A percentile compares a stretch with the other conserved stretches of the same genome.
Evolutionary conservation across 2,329 filamentous ascomycete genomes (phyloP).

Genomic region (Ophiostoma sp.): DNA sequence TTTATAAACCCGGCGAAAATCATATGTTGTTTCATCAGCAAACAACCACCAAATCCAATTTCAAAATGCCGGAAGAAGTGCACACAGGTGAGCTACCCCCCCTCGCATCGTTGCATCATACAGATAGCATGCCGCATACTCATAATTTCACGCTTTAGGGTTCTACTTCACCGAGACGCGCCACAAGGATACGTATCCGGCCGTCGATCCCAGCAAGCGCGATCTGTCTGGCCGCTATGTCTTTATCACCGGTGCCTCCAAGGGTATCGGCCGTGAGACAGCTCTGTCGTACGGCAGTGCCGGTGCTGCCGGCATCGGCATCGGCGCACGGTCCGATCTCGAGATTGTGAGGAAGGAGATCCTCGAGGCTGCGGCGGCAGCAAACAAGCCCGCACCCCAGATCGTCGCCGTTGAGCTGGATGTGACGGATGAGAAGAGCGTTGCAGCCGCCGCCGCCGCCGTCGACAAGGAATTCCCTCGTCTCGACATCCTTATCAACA

Average conservation of each 20-base stretch:
- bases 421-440: slow-evolving; percentile 35
- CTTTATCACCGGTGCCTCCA: slow-evolving; percentile 31
- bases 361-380: slow-evolving; percentile 33
- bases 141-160: background rate
- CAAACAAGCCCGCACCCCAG: slow-evolving; percentile 30
- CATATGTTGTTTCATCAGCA: background rate
- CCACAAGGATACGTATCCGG: slow-evolving; percentile 35
- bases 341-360: slow-evolving; percentile 37
- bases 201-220: slow-evolving; percentile 27
- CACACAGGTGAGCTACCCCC: slow-evolving; percentile 15
- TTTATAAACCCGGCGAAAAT: background rate
- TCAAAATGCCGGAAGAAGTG: slow-evolving; percentile 9
- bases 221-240: slow-evolving; percentile 30
- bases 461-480: slow-evolving; percentile 34
- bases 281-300: slow-evolving; percentile 45
- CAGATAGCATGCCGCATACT: background rate
- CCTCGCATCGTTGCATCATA: too few species aligned
- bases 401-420: slow-evolving; percentile 34
- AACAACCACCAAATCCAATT: background rate
- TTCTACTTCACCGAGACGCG: slow-evolving; percentile 25
- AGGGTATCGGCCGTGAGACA: slow-evolving; percentile 30
- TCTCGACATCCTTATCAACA: slow-evolving; percentile 39
- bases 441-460: slow-evolving; percentile 34
- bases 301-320: slow-evolving; percentile 44
- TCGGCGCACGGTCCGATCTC: slow-evolving; percentile 49